phyloP scores from a whole-genome alignment of 805 yeast species.

The Metschnikowia aberdeeniae region DNA sequence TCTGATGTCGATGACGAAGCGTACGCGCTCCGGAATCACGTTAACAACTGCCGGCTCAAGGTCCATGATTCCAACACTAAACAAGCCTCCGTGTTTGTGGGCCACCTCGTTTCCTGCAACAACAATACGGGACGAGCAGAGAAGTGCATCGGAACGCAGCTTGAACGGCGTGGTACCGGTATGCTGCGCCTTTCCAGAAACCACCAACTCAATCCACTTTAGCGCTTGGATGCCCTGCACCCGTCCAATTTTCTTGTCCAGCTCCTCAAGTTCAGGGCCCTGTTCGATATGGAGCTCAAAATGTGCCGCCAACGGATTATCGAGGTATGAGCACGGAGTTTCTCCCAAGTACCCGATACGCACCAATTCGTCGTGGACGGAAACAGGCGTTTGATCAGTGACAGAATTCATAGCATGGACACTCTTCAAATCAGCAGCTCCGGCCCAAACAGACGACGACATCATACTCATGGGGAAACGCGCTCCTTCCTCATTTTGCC shows the following conservation, averaged over 20 bases:
- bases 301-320: conserved; percentile 60
- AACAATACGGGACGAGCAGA: conserved; percentile 56
- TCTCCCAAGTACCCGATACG: conserved; percentile 63
- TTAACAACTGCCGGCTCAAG: conserved; percentile 60
- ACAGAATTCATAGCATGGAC: conserved; percentile 52
- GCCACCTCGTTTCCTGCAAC: conserved; percentile 55
- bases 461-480: conserved; percentile 66
- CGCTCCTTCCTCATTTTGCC: conserved; percentile 83
- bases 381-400: conserved; percentile 43
- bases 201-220: conserved; percentile 54
- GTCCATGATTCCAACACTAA: conserved; percentile 55
- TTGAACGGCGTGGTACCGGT: conserved; percentile 71
- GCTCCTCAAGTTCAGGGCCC: conserved; percentile 65
- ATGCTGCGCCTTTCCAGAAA: conserved; percentile 63
- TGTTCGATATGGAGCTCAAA: conserved; percentile 76
- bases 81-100: conserved; percentile 46
- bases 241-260: conserved; percentile 54
- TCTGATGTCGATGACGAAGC: conserved; percentile 59
- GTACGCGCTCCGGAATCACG: conserved; percentile 60
- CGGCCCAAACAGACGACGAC: conserved; percentile 69
- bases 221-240: conserved; percentile 67
- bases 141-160: conserved; percentile 57
- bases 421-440: conserved; percentile 40
- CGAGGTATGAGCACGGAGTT: conserved; percentile 42
- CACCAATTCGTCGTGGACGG: conserved; percentile 51